Evolutionary conservation across 306 rosid species (phyloP).

Genomic region (Prunus kanzakura): DNA sequence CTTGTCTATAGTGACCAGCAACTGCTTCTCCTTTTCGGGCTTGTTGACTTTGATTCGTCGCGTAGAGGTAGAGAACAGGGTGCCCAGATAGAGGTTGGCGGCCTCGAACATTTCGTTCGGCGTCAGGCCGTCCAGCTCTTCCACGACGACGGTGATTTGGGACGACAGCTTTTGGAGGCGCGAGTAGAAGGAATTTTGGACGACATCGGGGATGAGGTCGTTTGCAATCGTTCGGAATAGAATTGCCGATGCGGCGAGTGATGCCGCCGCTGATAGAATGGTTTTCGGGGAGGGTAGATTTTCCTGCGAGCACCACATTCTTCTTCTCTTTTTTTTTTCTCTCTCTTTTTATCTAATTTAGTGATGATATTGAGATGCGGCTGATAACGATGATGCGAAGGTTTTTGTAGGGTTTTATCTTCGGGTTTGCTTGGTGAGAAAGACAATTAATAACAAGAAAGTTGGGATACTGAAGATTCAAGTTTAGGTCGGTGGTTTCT

Average conservation of each 20-base stretch:
- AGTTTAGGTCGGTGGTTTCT: too few species aligned
- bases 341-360: not conserved
- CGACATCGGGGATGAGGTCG: conserved; percentile 40
- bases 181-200: conserved; percentile 18
- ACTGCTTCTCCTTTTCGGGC: conserved; percentile 32
- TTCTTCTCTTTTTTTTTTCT: not conserved
- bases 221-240: conserved; percentile 30
- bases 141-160: conserved; percentile 40
- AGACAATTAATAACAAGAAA: too few species aligned
- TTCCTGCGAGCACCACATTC: conserved; percentile 23
- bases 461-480: too few species aligned
- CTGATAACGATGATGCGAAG: not conserved
- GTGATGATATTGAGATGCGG: not conserved
- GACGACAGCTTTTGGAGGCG: conserved; percentile 34
- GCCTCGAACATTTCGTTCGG: conserved; percentile 52
- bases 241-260: conserved; percentile 39
- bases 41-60: conserved; percentile 38
- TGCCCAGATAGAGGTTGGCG: conserved; percentile 41
- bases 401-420: too few species aligned
- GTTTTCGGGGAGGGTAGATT: conserved; percentile 19
- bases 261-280: conserved; percentile 37
- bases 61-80: conserved; percentile 16
- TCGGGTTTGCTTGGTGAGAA: too few species aligned
- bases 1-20: conserved; percentile 39
- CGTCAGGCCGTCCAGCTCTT: conserved; percentile 44